Conservation (phyloP, 2,329 filamentous ascomycete genomes). For the Cladosporium austrohemisphaericum region DNA sequence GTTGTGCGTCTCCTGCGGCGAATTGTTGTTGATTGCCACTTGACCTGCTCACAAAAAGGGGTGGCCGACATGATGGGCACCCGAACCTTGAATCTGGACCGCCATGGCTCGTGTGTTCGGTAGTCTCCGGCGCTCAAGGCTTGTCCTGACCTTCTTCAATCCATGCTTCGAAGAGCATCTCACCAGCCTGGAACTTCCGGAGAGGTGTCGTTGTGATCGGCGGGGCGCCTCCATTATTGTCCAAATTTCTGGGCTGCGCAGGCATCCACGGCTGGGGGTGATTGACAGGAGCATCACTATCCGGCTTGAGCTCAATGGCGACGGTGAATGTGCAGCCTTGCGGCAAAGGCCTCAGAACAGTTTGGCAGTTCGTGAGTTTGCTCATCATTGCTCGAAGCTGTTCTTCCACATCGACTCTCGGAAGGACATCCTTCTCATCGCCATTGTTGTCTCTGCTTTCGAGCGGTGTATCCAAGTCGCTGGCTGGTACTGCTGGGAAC, state of each 20-base stretch:
- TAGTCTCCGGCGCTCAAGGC: background rate
- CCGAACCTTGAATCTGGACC: no score
- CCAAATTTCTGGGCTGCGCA: constrained; percentile 32
- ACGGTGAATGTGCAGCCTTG: constrained; percentile 69
- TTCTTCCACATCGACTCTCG: constrained; percentile 60
- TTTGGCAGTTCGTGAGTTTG: constrained; percentile 58
- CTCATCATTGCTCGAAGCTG: constrained; percentile 66
- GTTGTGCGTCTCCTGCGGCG: no score
- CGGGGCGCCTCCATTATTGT: background rate
- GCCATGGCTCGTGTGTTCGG: no score
- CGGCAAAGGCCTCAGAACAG: constrained; percentile 57
- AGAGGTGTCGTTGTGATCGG: constrained; percentile 51
- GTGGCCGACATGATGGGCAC: no score
- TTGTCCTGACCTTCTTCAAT: constrained; percentile 52
- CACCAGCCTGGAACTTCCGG: constrained; percentile 60
- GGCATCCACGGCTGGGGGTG: constrained; percentile 60
- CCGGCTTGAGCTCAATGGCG: constrained; percentile 66
- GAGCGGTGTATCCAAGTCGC: constrained; percentile 51
- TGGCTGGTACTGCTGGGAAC: constrained; percentile 49
- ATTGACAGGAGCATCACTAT: constrained; percentile 42
- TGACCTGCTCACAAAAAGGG: no score
- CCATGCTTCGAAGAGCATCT: constrained; percentile 66
- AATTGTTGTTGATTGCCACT: no score
- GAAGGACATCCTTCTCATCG: constrained; percentile 25
- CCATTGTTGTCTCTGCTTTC: constrained; percentile 34